phyloP scores from a whole-genome alignment of 2,329 filamentous ascomycete genomes.

The Iodosphaeria phyllophila region DNA sequence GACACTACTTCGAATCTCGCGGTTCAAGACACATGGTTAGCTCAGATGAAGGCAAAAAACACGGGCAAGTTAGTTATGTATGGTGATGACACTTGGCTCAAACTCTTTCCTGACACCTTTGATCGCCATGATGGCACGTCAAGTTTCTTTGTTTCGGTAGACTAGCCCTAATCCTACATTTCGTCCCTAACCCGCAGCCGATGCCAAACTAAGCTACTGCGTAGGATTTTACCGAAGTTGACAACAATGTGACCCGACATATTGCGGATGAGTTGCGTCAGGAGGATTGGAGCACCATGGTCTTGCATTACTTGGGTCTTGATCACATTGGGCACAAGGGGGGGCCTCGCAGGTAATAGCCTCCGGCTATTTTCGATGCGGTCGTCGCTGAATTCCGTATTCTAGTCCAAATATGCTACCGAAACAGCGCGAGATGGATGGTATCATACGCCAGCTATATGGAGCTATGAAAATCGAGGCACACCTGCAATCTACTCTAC shows the following conservation, averaged over 20 bases:
- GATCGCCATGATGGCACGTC: conserved; percentile 78
- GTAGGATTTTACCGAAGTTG: conserved; percentile 93
- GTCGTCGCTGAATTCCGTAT: conserved; percentile 1
- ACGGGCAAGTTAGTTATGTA: conserved; percentile 76
- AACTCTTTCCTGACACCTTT: conserved; percentile 83
- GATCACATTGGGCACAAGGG: conserved; percentile 97
- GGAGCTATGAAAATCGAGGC: conserved; percentile 49
- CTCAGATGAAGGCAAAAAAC: conserved; percentile 64
- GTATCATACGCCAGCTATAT: conserved; percentile 59
- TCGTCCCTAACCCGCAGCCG: too few relatives aligned
- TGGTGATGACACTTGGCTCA: conserved; percentile 96
- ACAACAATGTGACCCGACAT: conserved; percentile 91
- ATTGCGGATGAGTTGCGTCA: conserved; percentile 56
- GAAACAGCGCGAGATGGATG: conserved; percentile 90
- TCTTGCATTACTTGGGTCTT: conserved; percentile 86
- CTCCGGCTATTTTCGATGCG: neutral
- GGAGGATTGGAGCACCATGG: conserved; percentile 79
- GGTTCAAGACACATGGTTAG: conserved; percentile 86
- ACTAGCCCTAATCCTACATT: conserved; percentile 19
- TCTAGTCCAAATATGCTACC: conserved; percentile 70
- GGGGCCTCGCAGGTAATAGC: conserved; percentile 57
- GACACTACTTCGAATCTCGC: conserved; percentile 80
- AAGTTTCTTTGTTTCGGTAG: conserved; percentile 91
- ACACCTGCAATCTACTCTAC: conserved; percentile 59
- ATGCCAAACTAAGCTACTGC: conserved; percentile 6